phyloP scores from a whole-genome alignment of 2,329 filamentous ascomycete genomes.

The Ambrosiella xylebori region DNA sequence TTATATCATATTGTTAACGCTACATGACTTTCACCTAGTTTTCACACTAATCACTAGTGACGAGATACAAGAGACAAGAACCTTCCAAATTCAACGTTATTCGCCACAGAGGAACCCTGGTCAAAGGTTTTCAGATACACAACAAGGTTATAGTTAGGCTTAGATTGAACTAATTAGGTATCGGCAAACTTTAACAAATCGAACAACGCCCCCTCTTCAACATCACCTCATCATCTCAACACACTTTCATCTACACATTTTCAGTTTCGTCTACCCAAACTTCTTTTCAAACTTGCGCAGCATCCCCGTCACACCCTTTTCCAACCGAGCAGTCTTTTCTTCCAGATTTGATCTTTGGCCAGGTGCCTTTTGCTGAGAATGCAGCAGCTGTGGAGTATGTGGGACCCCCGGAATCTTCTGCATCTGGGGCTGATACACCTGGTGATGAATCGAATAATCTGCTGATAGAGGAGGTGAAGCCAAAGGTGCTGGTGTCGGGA shows the following conservation, averaged over 20 bases:
- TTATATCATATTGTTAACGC: no score
- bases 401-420: neutral
- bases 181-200: neutral
- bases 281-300: constrained; percentile 68
- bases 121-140: no score
- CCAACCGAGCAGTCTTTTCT: constrained; percentile 46
- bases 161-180: no score
- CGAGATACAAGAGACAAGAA: no score
- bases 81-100: no score
- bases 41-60: no score
- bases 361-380: neutral
- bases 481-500: constrained; percentile 15
- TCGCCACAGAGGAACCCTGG: no score
- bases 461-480: constrained; percentile 16
- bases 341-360: constrained; percentile 32
- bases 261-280: constrained; percentile 30
- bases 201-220: neutral
- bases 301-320: constrained; percentile 54
- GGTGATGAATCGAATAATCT: constrained; percentile 47
- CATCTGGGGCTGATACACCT: constrained; percentile 19
- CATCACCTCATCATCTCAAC: neutral
- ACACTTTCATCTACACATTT: neutral
- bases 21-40: no score
- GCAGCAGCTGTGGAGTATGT: neutral
- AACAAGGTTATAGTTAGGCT: no score